Evolutionary conservation across 1,284 basidiomycete species (phyloP).

Genomic region (Takashimella tepidaria): DNA sequence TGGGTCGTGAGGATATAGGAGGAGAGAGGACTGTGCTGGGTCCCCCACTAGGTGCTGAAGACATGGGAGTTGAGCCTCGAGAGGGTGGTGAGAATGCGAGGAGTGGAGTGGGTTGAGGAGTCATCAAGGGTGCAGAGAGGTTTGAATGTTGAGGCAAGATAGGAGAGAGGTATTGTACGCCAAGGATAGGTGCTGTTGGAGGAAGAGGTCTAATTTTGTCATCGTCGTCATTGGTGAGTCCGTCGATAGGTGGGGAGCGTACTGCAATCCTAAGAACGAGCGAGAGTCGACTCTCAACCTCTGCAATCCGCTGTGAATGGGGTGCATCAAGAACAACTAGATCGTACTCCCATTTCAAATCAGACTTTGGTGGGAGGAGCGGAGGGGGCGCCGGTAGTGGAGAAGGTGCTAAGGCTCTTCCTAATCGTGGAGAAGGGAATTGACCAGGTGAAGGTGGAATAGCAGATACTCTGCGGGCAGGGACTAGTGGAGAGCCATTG

Average conservation of each 20-base stretch:
- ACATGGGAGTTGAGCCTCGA: conserved; percentile 14
- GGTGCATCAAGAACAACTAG: conserved; percentile 17
- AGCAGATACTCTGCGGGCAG: conserved; percentile 2
- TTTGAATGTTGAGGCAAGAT: neutral
- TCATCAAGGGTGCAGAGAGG: neutral
- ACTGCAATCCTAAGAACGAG: conserved; percentile 24
- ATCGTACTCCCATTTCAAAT: conserved; percentile 33
- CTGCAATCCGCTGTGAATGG: conserved; percentile 8
- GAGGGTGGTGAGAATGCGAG: conserved; percentile 23
- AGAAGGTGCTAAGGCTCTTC: neutral
- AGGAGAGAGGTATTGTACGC: conserved; percentile 30
- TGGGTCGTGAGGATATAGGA: conserved; percentile 19
- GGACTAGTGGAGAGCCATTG: conserved; percentile 4
- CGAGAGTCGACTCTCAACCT: conserved; percentile 23
- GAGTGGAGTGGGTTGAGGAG: conserved; percentile 2
- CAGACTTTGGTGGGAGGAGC: conserved; percentile 2
- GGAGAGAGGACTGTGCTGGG: neutral
- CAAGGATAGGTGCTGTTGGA: conserved; percentile 19
- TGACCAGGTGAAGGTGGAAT: neutral
- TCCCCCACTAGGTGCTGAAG: neutral
- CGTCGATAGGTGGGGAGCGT: conserved; percentile 10
- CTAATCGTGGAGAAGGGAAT: neutral
- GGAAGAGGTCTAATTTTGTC: conserved; percentile 1
- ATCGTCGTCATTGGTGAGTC: neutral
- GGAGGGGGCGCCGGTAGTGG: neutral